A percentile compares a stretch with the other conserved stretches of the same genome.
Evolutionary conservation across 2,329 filamentous ascomycete genomes (phyloP).

Genomic region (Didymosphaeria variabile): DNA sequence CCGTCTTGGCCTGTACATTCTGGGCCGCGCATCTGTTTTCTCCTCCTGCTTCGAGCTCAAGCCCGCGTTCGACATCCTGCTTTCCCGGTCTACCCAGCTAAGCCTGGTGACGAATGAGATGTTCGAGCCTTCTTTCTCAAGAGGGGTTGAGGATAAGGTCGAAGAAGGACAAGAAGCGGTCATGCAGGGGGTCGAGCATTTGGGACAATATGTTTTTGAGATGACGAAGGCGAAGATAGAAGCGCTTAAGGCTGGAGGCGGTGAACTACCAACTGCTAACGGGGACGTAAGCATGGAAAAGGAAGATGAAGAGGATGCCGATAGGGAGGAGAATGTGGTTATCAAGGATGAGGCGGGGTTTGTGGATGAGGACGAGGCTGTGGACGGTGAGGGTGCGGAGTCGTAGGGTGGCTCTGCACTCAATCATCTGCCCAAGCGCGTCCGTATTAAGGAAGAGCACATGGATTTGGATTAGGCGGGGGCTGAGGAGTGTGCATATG

Average conservation of each 20-base stretch:
- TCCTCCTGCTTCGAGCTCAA: constrained; percentile 88
- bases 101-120: constrained; percentile 85
- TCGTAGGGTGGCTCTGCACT: background rate
- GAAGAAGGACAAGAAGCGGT: constrained; percentile 63
- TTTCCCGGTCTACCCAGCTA: constrained; percentile 82
- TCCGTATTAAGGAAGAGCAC: background rate
- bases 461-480: background rate
- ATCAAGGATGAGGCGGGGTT: constrained; percentile 6
- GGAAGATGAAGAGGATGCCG: constrained; percentile 42
- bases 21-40: constrained; percentile 88
- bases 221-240: constrained; percentile 83
- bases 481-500: background rate
- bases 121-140: constrained; percentile 66
- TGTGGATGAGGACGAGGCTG: constrained; percentile 10
- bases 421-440: too few relatives aligned
- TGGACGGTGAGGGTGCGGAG: background rate
- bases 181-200: constrained; percentile 92
- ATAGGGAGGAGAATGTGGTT: constrained; percentile 13
- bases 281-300: constrained; percentile 49
- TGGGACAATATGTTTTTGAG: constrained; percentile 95
- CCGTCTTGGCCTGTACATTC: constrained; percentile 87
- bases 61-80: constrained; percentile 81
- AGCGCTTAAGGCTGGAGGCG: constrained; percentile 59
- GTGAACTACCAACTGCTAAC: constrained; percentile 38
- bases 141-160: constrained; percentile 59